These are phyloP conservation scores for Hanseniaspora gamundiae DNA, from an alignment of 1,139 yeast genomes.

Conservation along the genomic window DNA sequence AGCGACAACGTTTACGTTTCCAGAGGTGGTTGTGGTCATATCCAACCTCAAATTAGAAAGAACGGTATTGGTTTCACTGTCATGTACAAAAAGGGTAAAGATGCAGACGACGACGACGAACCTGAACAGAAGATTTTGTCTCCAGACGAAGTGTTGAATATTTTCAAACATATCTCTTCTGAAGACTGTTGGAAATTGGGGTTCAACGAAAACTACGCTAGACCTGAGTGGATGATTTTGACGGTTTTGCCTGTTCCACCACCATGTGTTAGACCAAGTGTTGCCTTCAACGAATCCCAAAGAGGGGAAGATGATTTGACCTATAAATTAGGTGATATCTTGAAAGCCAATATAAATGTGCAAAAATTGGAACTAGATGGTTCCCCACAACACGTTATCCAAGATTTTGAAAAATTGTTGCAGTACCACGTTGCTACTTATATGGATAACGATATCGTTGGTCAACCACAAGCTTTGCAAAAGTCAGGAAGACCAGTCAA, in stretches of 20 bases:
- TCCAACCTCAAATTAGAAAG: constrained; percentile 90
- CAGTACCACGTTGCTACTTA: constrained; percentile 99
- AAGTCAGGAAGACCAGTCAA: constrained; percentile 98
- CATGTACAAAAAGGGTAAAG: constrained; percentile 78
- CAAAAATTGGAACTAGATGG: constrained; percentile 96
- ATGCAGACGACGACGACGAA: constrained; percentile 61
- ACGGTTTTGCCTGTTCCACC: constrained; percentile 99
- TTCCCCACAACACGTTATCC: constrained; percentile 95
- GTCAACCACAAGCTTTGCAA: constrained; percentile 98
- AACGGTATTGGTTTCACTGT: constrained; percentile 96
- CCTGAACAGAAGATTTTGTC: constrained; percentile 86
- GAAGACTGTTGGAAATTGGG: constrained; percentile 79
- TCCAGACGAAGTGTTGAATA: constrained; percentile 81
- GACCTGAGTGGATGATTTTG: constrained; percentile 97
- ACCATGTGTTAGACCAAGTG: constrained; percentile 97
- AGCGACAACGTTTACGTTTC: constrained; percentile 48
- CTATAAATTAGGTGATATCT: constrained; percentile 89
- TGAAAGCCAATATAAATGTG: constrained; percentile 92
- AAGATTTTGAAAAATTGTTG: constrained; percentile 87
- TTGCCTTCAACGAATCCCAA: constrained; percentile 96
- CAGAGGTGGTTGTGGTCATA: constrained; percentile 97
- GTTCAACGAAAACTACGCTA: constrained; percentile 87
- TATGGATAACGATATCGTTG: constrained; percentile 99
- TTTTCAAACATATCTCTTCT: constrained; percentile 79
- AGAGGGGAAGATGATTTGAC: constrained; percentile 99